Conservation (phyloP, 2,329 filamentous ascomycete genomes). For the Penicillium capsulatum region DNA sequence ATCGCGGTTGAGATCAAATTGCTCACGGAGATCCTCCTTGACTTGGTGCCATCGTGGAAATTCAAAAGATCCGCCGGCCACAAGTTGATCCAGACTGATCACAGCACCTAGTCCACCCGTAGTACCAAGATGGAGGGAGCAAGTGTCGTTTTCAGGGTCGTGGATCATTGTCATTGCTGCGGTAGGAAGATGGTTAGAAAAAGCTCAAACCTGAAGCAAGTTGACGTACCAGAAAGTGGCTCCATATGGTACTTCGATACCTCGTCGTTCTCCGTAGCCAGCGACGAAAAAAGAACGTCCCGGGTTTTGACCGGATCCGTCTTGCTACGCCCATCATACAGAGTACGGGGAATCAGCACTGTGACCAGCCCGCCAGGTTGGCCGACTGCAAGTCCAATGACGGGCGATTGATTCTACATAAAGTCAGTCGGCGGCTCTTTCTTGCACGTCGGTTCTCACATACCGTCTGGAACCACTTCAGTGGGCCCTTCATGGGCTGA, state of each 20-base stretch:
- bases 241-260: slow-evolving; percentile 26
- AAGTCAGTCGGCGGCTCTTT: slow-evolving; percentile 1
- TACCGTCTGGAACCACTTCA: slow-evolving; percentile 33
- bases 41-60: slow-evolving; percentile 28
- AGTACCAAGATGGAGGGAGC: slow-evolving; percentile 31
- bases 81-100: slow-evolving; percentile 12
- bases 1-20: slow-evolving; percentile 49
- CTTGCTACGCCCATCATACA: slow-evolving; percentile 13
- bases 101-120: slow-evolving; percentile 25
- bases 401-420: slow-evolving; percentile 20
- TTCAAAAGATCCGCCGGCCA: slow-evolving; percentile 3
- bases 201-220: background rate
- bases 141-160: slow-evolving; percentile 11
- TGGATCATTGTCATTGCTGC: slow-evolving; percentile 24
- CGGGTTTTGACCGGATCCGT: slow-evolving; percentile 9
- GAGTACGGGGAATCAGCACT: slow-evolving; percentile 17
- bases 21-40: slow-evolving; percentile 33
- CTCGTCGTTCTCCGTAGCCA: slow-evolving; percentile 6
- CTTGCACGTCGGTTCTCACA: slow-evolving; percentile 5
- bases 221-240: slow-evolving; percentile 32
- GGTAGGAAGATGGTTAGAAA: slow-evolving; percentile 13
- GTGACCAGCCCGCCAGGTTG: slow-evolving; percentile 24
- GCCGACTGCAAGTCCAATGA: slow-evolving; percentile 23
- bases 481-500: slow-evolving; percentile 28
- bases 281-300: slow-evolving; percentile 14